Evolutionary conservation across 345 rosid genomes (phyloP), one percentile per base, ranked within the genome.

Genomic region (Euphorbia lathyris): DNA sequence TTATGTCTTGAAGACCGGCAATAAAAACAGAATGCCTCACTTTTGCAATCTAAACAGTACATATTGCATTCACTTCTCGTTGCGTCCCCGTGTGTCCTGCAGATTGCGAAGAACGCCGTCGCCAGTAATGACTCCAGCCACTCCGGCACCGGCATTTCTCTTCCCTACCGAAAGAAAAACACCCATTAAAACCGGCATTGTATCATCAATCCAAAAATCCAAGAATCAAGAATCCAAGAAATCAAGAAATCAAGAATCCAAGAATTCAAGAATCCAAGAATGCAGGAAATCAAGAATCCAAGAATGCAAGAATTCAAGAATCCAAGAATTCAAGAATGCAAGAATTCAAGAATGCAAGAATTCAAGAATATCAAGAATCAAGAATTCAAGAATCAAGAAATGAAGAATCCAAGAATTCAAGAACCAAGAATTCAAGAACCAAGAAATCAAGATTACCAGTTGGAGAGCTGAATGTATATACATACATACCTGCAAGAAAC

Each of bases 21-120:
- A 63, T 88, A 90, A 78, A 86, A 85, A 78, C 96, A 93, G 74
- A 90, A 90, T 48, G 93, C 85, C 9, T 73, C 79, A 55, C 76
- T 84, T 27, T 66, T 77, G 53, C 98, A 93, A 47, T 86, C 96
- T 48, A 93, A 73, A 65, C 98, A 93, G 79, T 80, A 93, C 97
- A 93, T 86, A 73, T 93, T 93, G 72, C 92, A 87, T 83, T 93
- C 97, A 50, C 90, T 87, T 55, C 90, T 70, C 0, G 96, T 82
- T 25, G 93, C 81, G 36, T 85, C 87, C 19, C 83, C 72, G 40
- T 93, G 98, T 19, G 66, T 79, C 10, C 80, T 69, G 76, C 98
- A 93, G 43, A 84, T 74, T 58, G 74, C 70, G 85, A 93, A 93
- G 78, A 90, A 90, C 25, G 73, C 66, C 30, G 92, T 79, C 66